Conservation (phyloP, 768 basidiomycete species). For the Phylloporus rhodoxanthus region DNA sequence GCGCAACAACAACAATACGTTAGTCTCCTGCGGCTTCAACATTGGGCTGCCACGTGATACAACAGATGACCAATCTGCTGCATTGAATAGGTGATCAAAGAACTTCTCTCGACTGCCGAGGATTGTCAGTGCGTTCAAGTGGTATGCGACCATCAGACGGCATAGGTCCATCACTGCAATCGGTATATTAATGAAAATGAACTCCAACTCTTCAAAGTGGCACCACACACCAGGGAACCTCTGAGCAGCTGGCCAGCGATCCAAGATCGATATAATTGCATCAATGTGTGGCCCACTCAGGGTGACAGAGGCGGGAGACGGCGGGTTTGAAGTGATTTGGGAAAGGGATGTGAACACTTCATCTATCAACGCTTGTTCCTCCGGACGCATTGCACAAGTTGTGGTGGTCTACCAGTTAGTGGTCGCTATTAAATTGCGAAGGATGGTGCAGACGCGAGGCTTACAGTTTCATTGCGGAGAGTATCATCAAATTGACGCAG, state of each 20-base stretch:
- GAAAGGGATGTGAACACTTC: conserved; percentile 59
- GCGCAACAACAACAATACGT: conserved; percentile 73
- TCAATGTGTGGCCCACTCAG: conserved; percentile 52
- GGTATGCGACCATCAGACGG: conserved; percentile 66
- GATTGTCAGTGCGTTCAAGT: conserved; percentile 45
- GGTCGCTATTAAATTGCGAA: neutral
- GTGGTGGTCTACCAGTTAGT: conserved; percentile 52
- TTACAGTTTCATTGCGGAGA: conserved; percentile 62
- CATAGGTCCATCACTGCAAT: conserved; percentile 76
- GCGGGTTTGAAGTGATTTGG: conserved; percentile 38
- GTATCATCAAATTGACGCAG: conserved; percentile 68
- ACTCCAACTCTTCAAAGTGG: neutral
- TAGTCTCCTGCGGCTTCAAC: conserved; percentile 75
- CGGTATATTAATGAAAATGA: neutral
- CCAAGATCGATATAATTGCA: conserved; percentile 55
- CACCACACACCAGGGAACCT: conserved; percentile 59
- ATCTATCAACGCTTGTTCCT: conserved; percentile 53
- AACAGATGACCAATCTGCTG: conserved; percentile 53
- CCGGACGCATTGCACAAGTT: conserved; percentile 61
- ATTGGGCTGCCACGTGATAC: conserved; percentile 49
- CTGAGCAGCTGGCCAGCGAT: conserved; percentile 68
- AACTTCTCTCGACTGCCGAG: conserved; percentile 45
- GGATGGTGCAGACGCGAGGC: conserved; percentile 18
- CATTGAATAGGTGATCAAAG: conserved; percentile 58
- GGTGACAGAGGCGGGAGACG: conserved; percentile 24